Evolutionary conservation across 352 stramenopile genomes (phyloP).

Genomic region (Salisapilia sapeloensis): DNA sequence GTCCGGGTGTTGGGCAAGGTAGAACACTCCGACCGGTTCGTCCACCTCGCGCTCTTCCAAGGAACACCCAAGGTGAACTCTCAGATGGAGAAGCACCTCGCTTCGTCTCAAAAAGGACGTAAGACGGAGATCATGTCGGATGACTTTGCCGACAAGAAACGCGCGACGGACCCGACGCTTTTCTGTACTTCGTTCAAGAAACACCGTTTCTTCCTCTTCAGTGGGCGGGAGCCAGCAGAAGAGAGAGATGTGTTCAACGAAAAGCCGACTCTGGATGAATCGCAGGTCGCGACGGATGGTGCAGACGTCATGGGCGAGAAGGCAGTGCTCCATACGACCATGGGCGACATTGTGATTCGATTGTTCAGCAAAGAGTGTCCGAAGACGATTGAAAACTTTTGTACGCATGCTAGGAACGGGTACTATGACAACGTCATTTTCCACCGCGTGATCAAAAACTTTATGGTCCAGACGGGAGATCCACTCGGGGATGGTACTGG

Average conservation of each 20-base stretch:
- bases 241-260: constrained; percentile 97
- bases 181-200: constrained; percentile 83
- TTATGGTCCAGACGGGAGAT: constrained; percentile 96
- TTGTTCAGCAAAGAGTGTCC: constrained; percentile 92
- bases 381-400: constrained; percentile 97
- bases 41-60: constrained; percentile 87
- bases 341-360: constrained; percentile 96
- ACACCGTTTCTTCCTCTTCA: constrained; percentile 96
- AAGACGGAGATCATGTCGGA: constrained; percentile 58
- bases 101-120: constrained; percentile 15
- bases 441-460: constrained; percentile 98
- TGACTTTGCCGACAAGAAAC: constrained; percentile 12
- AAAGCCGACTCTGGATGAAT: constrained; percentile 90
- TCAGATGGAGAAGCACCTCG: constrained; percentile 85
- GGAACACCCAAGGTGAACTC: constrained; percentile 91
- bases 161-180: constrained; percentile 64
- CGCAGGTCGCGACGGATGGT: constrained; percentile 59
- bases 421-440: constrained; percentile 99
- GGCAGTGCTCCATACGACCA: constrained; percentile 93
- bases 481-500: constrained; percentile 94
- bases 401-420: constrained; percentile 86
- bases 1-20: constrained; percentile 86
- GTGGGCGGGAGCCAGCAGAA: constrained; percentile 84
- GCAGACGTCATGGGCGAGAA: constrained; percentile 47
- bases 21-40: constrained; percentile 93